Percentiles rank a stretch among this genome's conserved stretches.
phyloP scores from a whole-genome alignment of 2,329 filamentous ascomycete genomes.

The Thielaviopsis populi region DNA sequence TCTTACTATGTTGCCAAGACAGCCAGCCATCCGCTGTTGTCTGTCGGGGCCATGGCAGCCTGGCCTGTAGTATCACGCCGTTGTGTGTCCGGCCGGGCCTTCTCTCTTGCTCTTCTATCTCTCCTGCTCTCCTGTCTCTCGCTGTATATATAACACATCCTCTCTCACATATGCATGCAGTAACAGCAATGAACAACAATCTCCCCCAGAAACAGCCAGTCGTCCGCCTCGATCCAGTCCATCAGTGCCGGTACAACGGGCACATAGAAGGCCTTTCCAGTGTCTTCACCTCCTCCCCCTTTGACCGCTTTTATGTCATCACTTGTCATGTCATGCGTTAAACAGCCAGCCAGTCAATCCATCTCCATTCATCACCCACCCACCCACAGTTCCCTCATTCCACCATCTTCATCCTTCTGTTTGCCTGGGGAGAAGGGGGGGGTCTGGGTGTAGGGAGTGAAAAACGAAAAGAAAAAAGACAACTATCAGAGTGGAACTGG shows the following conservation, averaged over 20 bases:
- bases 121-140: background rate
- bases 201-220: background rate
- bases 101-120: background rate
- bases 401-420: background rate
- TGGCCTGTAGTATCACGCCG: background rate
- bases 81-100: background rate
- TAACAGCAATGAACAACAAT: background rate
- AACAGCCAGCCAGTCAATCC: too few species aligned
- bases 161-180: background rate
- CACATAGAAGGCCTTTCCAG: too few species aligned
- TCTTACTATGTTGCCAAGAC: background rate
- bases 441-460: background rate
- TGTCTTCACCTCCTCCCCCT: background rate
- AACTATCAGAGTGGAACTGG: conserved; percentile 4
- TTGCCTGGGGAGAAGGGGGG: background rate
- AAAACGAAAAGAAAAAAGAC: background rate
- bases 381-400: background rate
- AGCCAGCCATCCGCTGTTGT: too few species aligned
- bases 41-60: background rate
- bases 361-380: too few species aligned
- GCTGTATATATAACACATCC: background rate
- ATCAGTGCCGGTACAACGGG: too few species aligned
- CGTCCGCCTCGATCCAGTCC: background rate
- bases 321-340: too few species aligned
- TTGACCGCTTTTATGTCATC: background rate